These are phyloP conservation scores for Termitomyces sp. DNA, from an alignment of 768 basidiomycete species.

Conservation along the genomic window DNA sequence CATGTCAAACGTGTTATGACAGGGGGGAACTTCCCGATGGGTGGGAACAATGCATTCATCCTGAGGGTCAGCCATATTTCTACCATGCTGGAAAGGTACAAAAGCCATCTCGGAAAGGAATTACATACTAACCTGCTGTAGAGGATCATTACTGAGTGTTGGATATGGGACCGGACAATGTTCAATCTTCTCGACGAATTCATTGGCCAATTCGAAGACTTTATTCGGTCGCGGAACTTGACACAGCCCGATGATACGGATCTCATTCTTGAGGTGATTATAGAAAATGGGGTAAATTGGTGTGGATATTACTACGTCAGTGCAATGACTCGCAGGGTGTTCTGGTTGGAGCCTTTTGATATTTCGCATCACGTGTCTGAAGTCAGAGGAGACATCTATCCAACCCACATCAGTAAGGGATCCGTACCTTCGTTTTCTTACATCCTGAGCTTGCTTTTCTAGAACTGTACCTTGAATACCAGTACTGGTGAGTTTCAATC, in stretches of 20 bases:
- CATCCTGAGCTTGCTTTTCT: not conserved
- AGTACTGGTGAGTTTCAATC: constrained; percentile 6
- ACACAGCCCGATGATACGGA: not conserved
- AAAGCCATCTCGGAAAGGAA: no score
- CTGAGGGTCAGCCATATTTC: constrained; percentile 7
- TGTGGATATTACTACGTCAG: constrained; percentile 4
- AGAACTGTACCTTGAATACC: constrained; percentile 7
- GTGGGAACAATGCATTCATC: constrained; percentile 6
- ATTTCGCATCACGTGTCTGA: not conserved
- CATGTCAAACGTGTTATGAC: not conserved
- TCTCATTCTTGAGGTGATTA: not conserved
- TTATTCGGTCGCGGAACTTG: not conserved
- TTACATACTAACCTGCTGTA: not conserved
- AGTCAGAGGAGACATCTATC: not conserved
- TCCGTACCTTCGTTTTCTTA: not conserved
- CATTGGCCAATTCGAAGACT: not conserved
- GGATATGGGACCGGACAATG: not conserved
- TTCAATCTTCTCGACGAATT: not conserved
- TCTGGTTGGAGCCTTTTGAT: constrained; percentile 3
- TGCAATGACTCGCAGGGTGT: not conserved
- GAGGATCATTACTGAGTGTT: constrained; percentile 6
- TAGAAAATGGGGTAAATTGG: not conserved
- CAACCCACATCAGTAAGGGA: not conserved
- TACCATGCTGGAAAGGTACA: not conserved
- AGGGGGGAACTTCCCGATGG: constrained; percentile 4